Evolutionary conservation across 352 stramenopile species (phyloP), one percentile per base, ranked within the genome.

Genomic region (Pythium aristosporum): DNA sequence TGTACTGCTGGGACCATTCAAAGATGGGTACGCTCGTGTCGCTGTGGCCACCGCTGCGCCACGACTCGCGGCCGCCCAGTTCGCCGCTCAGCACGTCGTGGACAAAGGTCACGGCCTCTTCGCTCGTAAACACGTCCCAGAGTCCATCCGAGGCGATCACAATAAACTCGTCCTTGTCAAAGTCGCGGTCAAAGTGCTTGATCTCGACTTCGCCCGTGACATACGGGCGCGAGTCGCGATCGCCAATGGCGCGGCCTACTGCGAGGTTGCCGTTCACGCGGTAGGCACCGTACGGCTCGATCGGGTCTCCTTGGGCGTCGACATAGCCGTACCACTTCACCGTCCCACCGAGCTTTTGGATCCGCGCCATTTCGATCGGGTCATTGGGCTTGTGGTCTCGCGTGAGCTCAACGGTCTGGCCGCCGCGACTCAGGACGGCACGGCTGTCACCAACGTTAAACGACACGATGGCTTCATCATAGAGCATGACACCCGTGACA

Each of bases 371-470:
- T 76, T 96, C 88, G 11, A 75, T 64, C 1, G 79, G 76, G 56
- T 97, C 80, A 54, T 97, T 97, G 0, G 90, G 89, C 71, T 97
- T 97, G 67, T 98, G 89, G 64, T 96, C 88, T 6, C 73, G 73
- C n/a, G 87, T 96, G 21, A 96, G 74, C 5, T 91, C 79, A 9
- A 96, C 65, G 0, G 68, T 84, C 13, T 89, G 62, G 37, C 87
- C 87, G 16, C 64, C 75, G 39, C 95, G 85, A 69, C 92, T 96
- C 55, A 99, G 74, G 32, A 99, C 88, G 5, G 95, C 96, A 30
- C 96, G 89, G 67, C 85, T 98, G 64, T 99, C 96, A 23, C 96
- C 96, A n/a, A 98, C 85, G 68, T 99, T 98, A 23, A 94, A 61
- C 34, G 81, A 86, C 58, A 90, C 85, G 48, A 96, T 83, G 10